Base-by-base conservation (phyloP, 2,329 filamentous ascomycete genomes). In the Macrophomina pseudophaseolina region DNA sequence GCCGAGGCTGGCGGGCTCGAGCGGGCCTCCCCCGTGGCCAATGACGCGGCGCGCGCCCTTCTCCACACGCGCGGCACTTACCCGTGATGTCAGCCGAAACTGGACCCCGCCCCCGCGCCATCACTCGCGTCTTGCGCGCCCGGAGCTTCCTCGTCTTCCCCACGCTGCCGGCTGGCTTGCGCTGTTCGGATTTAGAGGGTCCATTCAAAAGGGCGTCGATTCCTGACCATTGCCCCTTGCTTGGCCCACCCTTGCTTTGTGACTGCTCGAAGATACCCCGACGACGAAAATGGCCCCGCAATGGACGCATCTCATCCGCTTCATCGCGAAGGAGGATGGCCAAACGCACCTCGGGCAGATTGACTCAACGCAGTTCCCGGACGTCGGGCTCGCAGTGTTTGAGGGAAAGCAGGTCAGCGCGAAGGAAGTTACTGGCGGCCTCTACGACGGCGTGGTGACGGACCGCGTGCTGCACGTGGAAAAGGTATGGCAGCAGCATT, bases 221-320 rank as follows among this genome's bases (percentile, higher is more conserved):
- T 58, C 23, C 30, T 60, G 23, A 3, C 54, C 54, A 23, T 7
- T 49, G 6, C 35, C 30, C 12, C 33, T n/a, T 32, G 16, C 9
- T 11, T 18, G 9, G 32, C 35, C 38, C 54, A 4, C 54, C 38
- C 14, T 54, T 16, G 23, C 51, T 32, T 7, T n/a, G 4, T 16
- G n/a, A 54, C 32, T 18, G 32, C 8, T 38, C 33, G 2, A 38
- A 23, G 51, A 53, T 38, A 23, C 32, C 14, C 40, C 18, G 48
- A 16, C 42, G 6, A 16, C 23, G 28, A 49, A 44, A 49, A 62
- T 62, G 58, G 58, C 58, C n/a, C 58, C 58, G 9, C 58, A 62
- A 30, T 80, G 80, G 77, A 80, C 77, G 40, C 78, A 78, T 51
- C 76, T 81, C 54, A 76, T 79, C 63, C 79, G 80, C 56, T 82